Conservation (phyloP, 2,329 filamentous ascomycete genomes). For the Aschersonia sp. region DNA sequence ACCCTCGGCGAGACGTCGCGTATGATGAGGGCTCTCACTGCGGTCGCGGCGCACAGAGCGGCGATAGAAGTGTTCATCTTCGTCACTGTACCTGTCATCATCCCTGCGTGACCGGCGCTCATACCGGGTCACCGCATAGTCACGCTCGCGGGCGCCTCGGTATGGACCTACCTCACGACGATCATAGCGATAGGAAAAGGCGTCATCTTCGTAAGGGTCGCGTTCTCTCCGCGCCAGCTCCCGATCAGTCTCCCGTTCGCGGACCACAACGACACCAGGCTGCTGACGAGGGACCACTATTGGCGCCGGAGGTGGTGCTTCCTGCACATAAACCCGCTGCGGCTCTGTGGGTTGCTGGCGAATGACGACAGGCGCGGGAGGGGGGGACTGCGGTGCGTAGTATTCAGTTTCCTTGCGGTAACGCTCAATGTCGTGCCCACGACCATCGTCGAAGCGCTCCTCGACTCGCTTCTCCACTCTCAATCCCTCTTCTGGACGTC, state of each 20-base stretch:
- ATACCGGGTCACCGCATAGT: conserved; percentile 20
- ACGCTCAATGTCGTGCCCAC: conserved; percentile 37
- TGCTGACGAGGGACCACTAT: conserved; percentile 33
- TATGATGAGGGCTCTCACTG: conserved; percentile 37
- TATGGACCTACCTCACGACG: conserved; percentile 27
- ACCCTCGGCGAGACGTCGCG: conserved; percentile 47
- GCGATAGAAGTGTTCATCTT: conserved; percentile 33
- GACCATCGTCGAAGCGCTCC: conserved; percentile 30
- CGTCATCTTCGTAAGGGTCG: conserved; percentile 27
- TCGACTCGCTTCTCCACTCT: conserved; percentile 39
- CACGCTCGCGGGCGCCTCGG: conserved; percentile 12
- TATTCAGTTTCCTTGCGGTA: conserved; percentile 50
- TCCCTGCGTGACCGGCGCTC: conserved; percentile 26
- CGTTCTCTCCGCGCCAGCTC: conserved; percentile 17
- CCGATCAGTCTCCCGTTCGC: conserved; percentile 25
- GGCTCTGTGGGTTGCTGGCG: conserved; percentile 38
- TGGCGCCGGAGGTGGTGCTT: conserved; percentile 35
- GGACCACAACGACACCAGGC: conserved; percentile 27
- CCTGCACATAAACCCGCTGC: conserved; percentile 46
- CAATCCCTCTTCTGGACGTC: conserved; percentile 27
- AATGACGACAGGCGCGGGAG: conserved; percentile 38
- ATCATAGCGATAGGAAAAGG: conserved; percentile 35
- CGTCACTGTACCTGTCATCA: conserved; percentile 28
- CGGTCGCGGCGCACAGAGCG: conserved; percentile 32
- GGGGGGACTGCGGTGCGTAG: conserved; percentile 36